Conservation (phyloP, 495 filamentous ascomycete genomes). For the Aspergillus incahuasiensis region DNA sequence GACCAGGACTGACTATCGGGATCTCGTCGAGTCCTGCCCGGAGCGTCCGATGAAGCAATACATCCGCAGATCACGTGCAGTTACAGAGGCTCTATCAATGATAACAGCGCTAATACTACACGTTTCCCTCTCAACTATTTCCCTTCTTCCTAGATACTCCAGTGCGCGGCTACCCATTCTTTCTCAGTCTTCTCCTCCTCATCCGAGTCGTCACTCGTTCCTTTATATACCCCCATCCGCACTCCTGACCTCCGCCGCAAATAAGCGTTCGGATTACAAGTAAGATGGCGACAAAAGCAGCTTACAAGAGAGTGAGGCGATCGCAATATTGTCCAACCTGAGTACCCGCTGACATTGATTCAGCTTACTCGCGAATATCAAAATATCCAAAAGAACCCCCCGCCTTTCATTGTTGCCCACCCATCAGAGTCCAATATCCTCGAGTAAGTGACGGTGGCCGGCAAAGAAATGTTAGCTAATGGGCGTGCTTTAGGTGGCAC, state of each 20-base stretch:
- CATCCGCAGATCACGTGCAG: conserved; percentile 25
- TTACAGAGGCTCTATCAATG: too few species aligned
- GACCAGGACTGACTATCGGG: conserved; percentile 14
- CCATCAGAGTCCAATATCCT: conserved; percentile 94
- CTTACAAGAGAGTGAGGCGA: conserved; percentile 71
- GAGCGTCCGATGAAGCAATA: conserved; percentile 17
- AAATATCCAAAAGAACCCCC: conserved; percentile 83
- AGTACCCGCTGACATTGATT: conserved; percentile 14
- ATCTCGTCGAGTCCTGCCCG: not conserved
- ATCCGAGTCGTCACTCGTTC: not conserved
- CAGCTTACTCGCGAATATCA: conserved; percentile 94
- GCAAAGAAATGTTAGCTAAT: conserved; percentile 3
- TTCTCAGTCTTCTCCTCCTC: not conserved
- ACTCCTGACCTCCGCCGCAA: not conserved
- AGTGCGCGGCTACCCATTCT: not conserved
- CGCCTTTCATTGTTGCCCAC: conserved; percentile 89
- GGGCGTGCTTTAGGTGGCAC: conserved; percentile 70
- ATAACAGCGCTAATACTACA: too few species aligned
- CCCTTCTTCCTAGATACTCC: not conserved
- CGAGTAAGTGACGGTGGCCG: conserved; percentile 50
- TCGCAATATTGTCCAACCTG: not conserved
- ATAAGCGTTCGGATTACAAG: not conserved
- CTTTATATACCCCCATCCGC: not conserved
- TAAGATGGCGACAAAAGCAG: conserved; percentile 74
- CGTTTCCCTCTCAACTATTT: not conserved